These are phyloP conservation scores for Diaporthe destruens DNA, from an alignment of 2,329 filamentous ascomycete species.

Conservation along the genomic window DNA sequence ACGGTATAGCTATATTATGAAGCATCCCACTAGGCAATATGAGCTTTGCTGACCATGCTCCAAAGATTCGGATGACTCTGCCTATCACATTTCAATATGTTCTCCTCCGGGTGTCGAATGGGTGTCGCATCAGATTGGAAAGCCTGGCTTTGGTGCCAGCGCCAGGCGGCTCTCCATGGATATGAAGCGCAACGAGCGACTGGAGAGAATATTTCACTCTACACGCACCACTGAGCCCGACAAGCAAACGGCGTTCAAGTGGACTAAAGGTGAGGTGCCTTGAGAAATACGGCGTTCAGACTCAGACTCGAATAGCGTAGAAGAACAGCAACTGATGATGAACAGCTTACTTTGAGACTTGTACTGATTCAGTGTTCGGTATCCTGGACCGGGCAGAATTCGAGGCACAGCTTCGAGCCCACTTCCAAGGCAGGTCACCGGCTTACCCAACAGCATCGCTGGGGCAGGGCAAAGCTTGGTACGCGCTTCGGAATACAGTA, in stretches of 20 bases:
- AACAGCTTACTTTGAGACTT: slow-evolving; percentile 9
- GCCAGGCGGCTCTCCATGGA: slow-evolving; percentile 29
- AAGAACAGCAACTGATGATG: too few relatives aligned
- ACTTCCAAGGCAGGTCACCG: too few relatives aligned
- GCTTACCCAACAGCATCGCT: not conserved
- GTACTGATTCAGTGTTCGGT: slow-evolving; percentile 9
- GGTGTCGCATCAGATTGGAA: slow-evolving; percentile 34
- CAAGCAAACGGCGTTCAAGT: not conserved
- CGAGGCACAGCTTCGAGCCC: too few relatives aligned
- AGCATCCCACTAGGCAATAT: too few relatives aligned
- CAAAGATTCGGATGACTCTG: too few relatives aligned
- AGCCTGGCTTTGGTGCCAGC: slow-evolving; percentile 17
- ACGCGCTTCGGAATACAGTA: slow-evolving; percentile 26
- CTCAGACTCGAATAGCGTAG: too few relatives aligned
- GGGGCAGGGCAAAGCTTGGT: slow-evolving; percentile 17
- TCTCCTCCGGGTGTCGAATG: slow-evolving; percentile 15
- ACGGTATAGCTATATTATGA: too few relatives aligned
- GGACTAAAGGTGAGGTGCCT: not conserved
- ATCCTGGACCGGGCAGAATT: not conserved
- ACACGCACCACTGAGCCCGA: slow-evolving; percentile 1
- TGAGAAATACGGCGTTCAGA: too few relatives aligned
- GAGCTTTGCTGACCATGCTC: too few relatives aligned
- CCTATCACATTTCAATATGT: slow-evolving; percentile 27
- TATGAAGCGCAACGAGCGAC: slow-evolving; percentile 9
- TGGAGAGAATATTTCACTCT: not conserved